These are phyloP conservation scores for Rhynchosporium agropyri DNA, from an alignment of 2,329 filamentous ascomycete species.

Conservation along the genomic window DNA sequence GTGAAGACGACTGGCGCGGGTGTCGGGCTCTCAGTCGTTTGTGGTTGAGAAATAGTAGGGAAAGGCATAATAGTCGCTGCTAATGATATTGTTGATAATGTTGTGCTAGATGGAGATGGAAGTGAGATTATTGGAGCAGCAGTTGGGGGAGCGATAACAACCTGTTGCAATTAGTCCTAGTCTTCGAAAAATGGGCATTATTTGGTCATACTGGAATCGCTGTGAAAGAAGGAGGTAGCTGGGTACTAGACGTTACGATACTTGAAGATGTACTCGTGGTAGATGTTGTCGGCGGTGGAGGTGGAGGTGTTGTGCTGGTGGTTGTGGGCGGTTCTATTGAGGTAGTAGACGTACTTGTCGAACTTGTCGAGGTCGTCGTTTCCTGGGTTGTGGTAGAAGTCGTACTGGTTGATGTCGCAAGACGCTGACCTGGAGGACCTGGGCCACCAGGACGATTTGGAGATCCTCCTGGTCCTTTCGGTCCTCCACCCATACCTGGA, in stretches of 20 bases:
- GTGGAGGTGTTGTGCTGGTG: neutral
- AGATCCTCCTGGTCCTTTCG: neutral
- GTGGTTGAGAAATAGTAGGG: neutral
- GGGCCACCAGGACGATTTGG: neutral
- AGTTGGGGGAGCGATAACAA: neutral
- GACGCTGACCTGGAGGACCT: conserved; percentile 4
- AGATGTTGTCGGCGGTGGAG: neutral
- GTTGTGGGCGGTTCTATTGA: neutral
- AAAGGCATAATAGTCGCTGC: conserved; percentile 1
- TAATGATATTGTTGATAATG: neutral
- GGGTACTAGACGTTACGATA: neutral
- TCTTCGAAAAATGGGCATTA: neutral
- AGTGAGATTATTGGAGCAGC: neutral
- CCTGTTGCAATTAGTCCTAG: neutral
- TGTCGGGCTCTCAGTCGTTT: neutral
- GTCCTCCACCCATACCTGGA: neutral
- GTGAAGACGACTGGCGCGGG: neutral
- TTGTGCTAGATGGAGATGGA: neutral
- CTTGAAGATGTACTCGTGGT: neutral
- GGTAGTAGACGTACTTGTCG: conserved; percentile 1
- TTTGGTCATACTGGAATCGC: neutral
- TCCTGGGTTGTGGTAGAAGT: neutral
- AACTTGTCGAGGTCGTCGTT: neutral
- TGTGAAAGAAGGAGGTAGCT: neutral
- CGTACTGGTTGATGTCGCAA: neutral